Evolutionary conservation across 208 protist species (phyloP), one percentile per base, ranked within the genome.

Genomic region (Crithidia expoeki): DNA sequence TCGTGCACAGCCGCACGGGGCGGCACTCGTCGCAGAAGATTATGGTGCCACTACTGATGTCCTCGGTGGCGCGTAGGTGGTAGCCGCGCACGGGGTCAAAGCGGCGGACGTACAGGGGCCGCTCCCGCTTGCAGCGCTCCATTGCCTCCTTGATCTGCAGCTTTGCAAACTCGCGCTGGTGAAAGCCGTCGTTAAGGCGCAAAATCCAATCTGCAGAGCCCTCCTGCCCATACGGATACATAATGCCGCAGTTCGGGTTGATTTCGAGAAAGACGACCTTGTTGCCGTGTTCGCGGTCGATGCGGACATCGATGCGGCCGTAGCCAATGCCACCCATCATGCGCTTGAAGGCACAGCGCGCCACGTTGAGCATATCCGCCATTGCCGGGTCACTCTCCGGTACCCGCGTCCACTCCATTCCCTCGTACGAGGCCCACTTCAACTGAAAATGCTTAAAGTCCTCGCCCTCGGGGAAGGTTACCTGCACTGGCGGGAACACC

Each of bases 381-480:
- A 93, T 73, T 30, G 88, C 88, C 0, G 89, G 90, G 64, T 97
- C 90, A 34, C 80, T 67, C 40, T 79, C 64, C 12, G 77, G 55
- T 38, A 97, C 83, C 25, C 71, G 78, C 10, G 49, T 57, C 90
- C 92, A 97, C 72, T 90, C 65, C 86, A 97, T 94, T 19, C 90
- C 92, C 52, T 97, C 92, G 77, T 91, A 97, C 16, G 84, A 81
- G 25, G 89, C 87, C 90, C 92, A 97, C 63, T 97, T 97, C 36
- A 97, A 80, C 19, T 95, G 78, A 60, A 97, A 97, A 63, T 97
- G 92, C 68, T 97, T 97, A 73, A 97, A 97, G 75, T 95, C 90
- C 56, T 97, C 89, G 30, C 87, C 89, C 0, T 68, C 60, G 0
- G 92, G 92, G 44, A 97, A 97, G 61, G 77, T 60, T 19, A 95